phyloP scores from a whole-genome alignment of 345 rosid genomes.

The Lepidium africanum region DNA sequence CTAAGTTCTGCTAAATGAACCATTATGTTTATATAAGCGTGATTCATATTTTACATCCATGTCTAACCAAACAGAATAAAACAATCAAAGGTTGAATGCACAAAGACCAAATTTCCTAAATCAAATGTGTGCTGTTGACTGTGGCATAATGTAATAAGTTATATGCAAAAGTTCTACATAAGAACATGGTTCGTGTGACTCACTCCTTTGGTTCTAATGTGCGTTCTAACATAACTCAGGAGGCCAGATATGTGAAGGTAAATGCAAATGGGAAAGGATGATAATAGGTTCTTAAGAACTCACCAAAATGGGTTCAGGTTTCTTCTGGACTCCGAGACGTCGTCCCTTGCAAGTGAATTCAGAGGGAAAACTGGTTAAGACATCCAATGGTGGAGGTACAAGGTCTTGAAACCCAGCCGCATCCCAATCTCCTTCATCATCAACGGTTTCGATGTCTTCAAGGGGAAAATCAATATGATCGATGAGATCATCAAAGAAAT shows the following conservation, averaged over 20 bases:
- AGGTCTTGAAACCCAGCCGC: slow-evolving; percentile 48
- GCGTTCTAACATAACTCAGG: background rate
- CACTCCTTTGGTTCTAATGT: background rate
- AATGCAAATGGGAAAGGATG: background rate
- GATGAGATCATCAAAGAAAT: slow-evolving; percentile 54
- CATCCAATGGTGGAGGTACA: slow-evolving; percentile 57
- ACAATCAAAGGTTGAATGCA: background rate
- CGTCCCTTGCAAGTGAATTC: slow-evolving; percentile 29
- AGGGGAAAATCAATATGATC: slow-evolving; percentile 41
- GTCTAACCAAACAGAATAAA: background rate
- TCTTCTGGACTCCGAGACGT: slow-evolving; percentile 10
- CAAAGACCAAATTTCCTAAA: background rate
- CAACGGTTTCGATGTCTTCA: slow-evolving; percentile 47
- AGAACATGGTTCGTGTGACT: background rate
- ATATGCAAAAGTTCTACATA: background rate
- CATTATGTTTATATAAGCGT: background rate
- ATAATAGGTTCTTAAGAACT: slow-evolving; percentile 18
- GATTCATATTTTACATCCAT: background rate
- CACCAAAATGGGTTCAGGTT: slow-evolving; percentile 31
- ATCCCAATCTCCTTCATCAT: slow-evolving; percentile 53
- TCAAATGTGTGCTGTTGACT: background rate
- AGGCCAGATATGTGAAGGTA: background rate
- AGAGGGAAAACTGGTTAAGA: slow-evolving; percentile 39
- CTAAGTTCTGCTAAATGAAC: background rate
- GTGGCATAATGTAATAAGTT: background rate